phyloP scores from a whole-genome alignment of 2,329 filamentous ascomycete genomes.

The Tympanopsis confertula region DNA sequence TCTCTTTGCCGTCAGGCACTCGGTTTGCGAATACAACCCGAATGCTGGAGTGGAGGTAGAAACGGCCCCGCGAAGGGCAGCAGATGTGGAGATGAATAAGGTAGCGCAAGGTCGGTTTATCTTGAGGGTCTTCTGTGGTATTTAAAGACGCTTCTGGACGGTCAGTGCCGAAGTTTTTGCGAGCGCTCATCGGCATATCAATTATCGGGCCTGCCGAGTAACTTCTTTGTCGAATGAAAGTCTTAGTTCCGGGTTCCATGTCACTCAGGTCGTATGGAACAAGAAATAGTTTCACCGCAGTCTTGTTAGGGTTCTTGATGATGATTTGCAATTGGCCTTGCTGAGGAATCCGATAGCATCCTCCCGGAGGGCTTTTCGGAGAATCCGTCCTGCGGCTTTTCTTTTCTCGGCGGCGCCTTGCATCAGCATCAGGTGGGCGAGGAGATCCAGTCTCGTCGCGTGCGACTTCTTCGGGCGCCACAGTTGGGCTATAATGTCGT shows the following conservation, averaged over 20 bases:
- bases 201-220: constrained; percentile 81
- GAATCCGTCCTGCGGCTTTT: constrained; percentile 45
- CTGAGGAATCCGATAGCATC: constrained; percentile 86
- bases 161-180: constrained; percentile 11
- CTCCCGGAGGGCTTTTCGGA: constrained; percentile 65
- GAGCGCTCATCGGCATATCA: constrained; percentile 42
- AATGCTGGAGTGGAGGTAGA: constrained; percentile 82
- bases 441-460: constrained; percentile 4
- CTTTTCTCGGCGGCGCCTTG: constrained; percentile 36
- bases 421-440: constrained; percentile 9
- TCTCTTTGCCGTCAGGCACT: constrained; percentile 90
- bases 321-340: constrained; percentile 92
- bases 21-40: constrained; percentile 94
- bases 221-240: constrained; percentile 85
- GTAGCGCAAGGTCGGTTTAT: constrained; percentile 72
- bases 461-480: constrained; percentile 14
- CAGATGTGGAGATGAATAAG: constrained; percentile 90
- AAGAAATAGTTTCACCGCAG: constrained; percentile 88
- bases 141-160: constrained; percentile 29
- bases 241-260: constrained; percentile 91
- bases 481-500: constrained; percentile 26
- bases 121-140: constrained; percentile 28
- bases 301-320: constrained; percentile 97
- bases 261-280: constrained; percentile 84
- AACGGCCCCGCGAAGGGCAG: constrained; percentile 70